phyloP scores from a whole-genome alignment of 306 rosid species.

The Comarum palustre region DNA sequence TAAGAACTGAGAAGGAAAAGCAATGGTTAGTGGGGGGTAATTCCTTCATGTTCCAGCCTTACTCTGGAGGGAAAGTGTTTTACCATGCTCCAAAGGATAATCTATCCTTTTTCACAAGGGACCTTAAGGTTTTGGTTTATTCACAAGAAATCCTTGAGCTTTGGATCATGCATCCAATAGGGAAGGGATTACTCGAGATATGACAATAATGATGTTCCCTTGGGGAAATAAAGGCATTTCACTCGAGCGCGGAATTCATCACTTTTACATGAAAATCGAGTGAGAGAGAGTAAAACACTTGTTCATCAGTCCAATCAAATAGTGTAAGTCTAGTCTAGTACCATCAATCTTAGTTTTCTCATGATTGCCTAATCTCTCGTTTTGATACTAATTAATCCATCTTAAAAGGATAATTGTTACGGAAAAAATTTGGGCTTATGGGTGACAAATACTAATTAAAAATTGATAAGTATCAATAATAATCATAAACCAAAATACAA shows the following conservation, averaged over 20 bases:
- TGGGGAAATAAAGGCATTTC: constrained; percentile 39
- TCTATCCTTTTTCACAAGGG: not conserved
- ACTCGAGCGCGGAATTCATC: constrained; percentile 44
- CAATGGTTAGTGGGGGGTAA: not conserved
- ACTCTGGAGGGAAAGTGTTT: not conserved
- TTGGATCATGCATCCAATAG: constrained; percentile 32
- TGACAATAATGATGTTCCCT: constrained; percentile 46
- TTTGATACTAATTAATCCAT: not conserved
- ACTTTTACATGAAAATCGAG: constrained; percentile 44
- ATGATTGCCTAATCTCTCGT: not conserved
- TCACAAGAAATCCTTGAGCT: constrained; percentile 6
- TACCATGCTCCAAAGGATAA: not conserved
- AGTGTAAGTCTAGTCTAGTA: not conserved
- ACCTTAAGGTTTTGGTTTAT: not conserved
- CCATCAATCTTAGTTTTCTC: not conserved
- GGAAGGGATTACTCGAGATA: constrained; percentile 42
- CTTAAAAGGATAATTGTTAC: not conserved
- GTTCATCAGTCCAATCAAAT: constrained; percentile 1
- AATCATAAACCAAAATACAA: too few species aligned
- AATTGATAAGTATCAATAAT: too few species aligned
- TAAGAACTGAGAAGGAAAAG: not conserved
- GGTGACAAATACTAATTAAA: too few species aligned
- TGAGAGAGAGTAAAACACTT: constrained; percentile 5
- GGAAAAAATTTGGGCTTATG: too few species aligned
- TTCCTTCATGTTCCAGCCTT: not conserved